phyloP scores from a whole-genome alignment of 2,329 filamentous ascomycete species.

The Thielaviopsis populi region DNA sequence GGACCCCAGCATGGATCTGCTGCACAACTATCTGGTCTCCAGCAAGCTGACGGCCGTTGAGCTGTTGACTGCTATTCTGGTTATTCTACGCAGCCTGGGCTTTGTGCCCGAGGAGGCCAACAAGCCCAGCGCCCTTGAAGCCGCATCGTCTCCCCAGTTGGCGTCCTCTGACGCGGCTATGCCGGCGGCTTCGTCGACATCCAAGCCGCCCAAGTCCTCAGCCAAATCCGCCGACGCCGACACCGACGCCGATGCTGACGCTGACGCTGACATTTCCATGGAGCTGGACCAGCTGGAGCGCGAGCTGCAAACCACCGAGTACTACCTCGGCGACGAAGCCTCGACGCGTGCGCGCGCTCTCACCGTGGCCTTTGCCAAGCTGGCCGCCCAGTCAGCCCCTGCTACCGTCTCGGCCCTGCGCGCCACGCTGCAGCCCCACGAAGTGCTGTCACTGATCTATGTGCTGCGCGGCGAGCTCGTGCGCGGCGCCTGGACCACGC shows the following conservation, averaged over 20 bases:
- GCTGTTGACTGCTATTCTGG: constrained; percentile 48
- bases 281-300: constrained; percentile 47
- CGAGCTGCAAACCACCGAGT: constrained; percentile 53
- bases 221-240: constrained; percentile 16
- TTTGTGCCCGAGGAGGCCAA: constrained; percentile 31
- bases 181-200: neutral
- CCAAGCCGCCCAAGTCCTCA: neutral
- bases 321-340: constrained; percentile 46
- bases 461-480: constrained; percentile 58
- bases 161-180: neutral
- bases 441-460: constrained; percentile 57
- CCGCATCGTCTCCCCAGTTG: neutral
- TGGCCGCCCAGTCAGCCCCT: constrained; percentile 48
- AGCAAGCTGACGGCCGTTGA: constrained; percentile 52
- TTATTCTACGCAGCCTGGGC: constrained; percentile 55
- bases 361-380: constrained; percentile 52
- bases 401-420: constrained; percentile 50
- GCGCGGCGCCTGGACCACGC: constrained; percentile 59
- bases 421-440: constrained; percentile 46
- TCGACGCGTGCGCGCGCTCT: constrained; percentile 48
- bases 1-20: constrained; percentile 53
- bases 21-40: constrained; percentile 49
- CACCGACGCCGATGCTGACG: constrained; percentile 16
- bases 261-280: constrained; percentile 27
- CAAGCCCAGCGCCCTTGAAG: neutral